A percentile compares a stretch with the other conserved stretches of the same genome.
phyloP scores from a whole-genome alignment of 805 yeast species.

The Komagataella ulmi region DNA sequence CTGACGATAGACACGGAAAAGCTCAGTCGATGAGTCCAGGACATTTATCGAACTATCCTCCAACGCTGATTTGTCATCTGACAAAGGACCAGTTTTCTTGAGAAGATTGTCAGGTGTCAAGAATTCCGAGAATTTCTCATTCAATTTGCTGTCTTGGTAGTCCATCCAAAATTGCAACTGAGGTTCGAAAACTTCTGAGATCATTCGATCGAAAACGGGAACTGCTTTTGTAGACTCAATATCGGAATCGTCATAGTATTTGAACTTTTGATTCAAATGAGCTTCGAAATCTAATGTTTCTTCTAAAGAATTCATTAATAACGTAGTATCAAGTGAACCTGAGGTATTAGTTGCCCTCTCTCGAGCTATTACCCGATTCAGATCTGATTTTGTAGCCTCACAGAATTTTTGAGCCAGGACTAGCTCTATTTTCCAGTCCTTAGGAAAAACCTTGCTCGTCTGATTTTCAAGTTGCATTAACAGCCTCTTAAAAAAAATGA shows the following conservation, averaged over 20 bases:
- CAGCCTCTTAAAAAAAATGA: conserved; percentile 65
- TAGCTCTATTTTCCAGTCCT: conserved; percentile 56
- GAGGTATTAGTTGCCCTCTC: conserved; percentile 16
- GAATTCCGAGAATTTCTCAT: conserved; percentile 51
- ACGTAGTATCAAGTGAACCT: conserved; percentile 39
- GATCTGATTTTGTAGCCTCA: conserved; percentile 53
- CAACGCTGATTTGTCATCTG: conserved; percentile 11
- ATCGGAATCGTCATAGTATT: conserved; percentile 25
- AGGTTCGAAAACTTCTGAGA: conserved; percentile 71
- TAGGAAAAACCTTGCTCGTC: conserved; percentile 46
- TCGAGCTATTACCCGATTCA: conserved; percentile 34
- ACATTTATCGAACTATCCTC: conserved; percentile 41
- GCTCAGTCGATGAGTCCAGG: conserved; percentile 75
- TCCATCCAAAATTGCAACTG: conserved; percentile 76
- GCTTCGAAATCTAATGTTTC: conserved; percentile 78
- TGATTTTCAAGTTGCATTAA: conserved; percentile 43
- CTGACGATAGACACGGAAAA: conserved; percentile 68
- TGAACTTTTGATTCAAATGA: conserved; percentile 50
- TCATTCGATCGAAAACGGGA: conserved; percentile 24
- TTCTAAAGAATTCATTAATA: conserved; percentile 55
- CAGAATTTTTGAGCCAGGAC: conserved; percentile 53
- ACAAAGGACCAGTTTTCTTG: conserved; percentile 19
- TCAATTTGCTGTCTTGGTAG: conserved; percentile 60
- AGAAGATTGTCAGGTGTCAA: conserved; percentile 41
- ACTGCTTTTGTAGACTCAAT: conserved; percentile 11